Evolutionary conservation across 1,139 yeast genomes (phyloP).

Genomic region (Protomyces arabidopsidicola): DNA sequence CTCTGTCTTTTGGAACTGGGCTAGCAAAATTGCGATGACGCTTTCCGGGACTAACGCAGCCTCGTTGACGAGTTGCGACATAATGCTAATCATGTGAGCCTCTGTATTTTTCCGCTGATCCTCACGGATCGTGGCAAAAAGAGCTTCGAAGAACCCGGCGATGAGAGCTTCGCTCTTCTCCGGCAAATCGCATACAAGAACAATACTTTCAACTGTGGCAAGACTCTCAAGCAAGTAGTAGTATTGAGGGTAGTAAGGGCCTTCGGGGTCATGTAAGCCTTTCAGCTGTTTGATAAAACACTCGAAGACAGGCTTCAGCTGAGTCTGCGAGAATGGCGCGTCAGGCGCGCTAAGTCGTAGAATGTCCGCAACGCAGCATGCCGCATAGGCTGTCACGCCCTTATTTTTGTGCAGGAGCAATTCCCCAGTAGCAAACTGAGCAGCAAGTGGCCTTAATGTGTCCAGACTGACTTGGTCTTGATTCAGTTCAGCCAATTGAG

Average conservation of each 20-base stretch:
- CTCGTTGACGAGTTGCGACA: conserved; percentile 75
- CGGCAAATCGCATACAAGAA: conserved; percentile 70
- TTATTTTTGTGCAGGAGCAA: conserved; percentile 57
- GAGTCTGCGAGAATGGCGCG: conserved; percentile 72
- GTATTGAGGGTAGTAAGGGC: conserved; percentile 63
- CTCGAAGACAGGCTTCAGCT: conserved; percentile 44
- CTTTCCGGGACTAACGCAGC: conserved; percentile 61
- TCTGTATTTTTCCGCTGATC: conserved; percentile 43
- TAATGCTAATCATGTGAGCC: conserved; percentile 60
- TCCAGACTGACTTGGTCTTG: not conserved
- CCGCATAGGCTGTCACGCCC: conserved; percentile 67
- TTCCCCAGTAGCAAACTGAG: conserved; percentile 55
- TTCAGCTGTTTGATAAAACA: conserved; percentile 58
- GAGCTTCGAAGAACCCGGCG: conserved; percentile 54
- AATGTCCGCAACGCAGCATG: conserved; percentile 74
- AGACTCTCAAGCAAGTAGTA: conserved; percentile 62
- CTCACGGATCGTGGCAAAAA: conserved; percentile 52
- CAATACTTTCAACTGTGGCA: conserved; percentile 75
- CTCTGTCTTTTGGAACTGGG: conserved; percentile 42
- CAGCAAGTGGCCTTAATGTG: conserved; percentile 36
- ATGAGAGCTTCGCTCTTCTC: conserved; percentile 53
- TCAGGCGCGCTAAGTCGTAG: conserved; percentile 80
- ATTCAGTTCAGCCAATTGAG: not conserved
- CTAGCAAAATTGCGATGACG: conserved; percentile 59
- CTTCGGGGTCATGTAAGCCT: conserved; percentile 54